These are phyloP conservation scores for Candida pseudoglaebosa DNA, from an alignment of 805 yeast species.

Conservation along the genomic window DNA sequence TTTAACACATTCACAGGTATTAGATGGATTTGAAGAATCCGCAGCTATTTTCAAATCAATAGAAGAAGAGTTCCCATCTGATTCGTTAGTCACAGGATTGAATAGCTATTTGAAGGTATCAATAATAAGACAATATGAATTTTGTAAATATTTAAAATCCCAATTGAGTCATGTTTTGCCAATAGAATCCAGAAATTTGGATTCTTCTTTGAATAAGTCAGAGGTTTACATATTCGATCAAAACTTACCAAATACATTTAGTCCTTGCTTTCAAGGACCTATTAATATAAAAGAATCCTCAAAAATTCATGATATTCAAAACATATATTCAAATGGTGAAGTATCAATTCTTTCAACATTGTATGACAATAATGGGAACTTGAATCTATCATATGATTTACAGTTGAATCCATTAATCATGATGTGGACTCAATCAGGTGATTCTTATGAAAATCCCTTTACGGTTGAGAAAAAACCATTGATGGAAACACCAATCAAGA, in stretches of 20 bases:
- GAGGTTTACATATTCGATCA: constrained; percentile 13
- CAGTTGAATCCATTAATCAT: constrained; percentile 28
- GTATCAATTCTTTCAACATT: constrained; percentile 16
- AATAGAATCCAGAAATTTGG: constrained; percentile 14
- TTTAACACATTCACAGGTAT: constrained; percentile 11
- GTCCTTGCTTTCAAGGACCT: constrained; percentile 26
- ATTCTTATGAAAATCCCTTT: background rate
- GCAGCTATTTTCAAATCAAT: constrained; percentile 9
- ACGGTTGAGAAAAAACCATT: background rate
- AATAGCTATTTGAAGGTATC: constrained; percentile 13
- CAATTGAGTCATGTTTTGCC: constrained; percentile 11
- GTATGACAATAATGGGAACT: constrained; percentile 6
- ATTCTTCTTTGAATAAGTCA: constrained; percentile 5
- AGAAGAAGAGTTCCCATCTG: constrained; percentile 12
- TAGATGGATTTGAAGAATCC: constrained; percentile 10
- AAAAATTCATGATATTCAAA: constrained; percentile 8
- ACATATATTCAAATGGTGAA: constrained; percentile 11
- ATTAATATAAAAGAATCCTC: background rate
- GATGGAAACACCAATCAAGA: background rate
- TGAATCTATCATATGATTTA: constrained; percentile 14
- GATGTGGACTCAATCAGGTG: constrained; percentile 10
- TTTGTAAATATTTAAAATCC: constrained; percentile 10
- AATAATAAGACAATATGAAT: constrained; percentile 16
- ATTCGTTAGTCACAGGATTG: constrained; percentile 7
- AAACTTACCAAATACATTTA: constrained; percentile 7